Evolutionary conservation across 2,329 filamentous ascomycete genomes (phyloP).

Genomic region (Cryphonectria nitschkei): DNA sequence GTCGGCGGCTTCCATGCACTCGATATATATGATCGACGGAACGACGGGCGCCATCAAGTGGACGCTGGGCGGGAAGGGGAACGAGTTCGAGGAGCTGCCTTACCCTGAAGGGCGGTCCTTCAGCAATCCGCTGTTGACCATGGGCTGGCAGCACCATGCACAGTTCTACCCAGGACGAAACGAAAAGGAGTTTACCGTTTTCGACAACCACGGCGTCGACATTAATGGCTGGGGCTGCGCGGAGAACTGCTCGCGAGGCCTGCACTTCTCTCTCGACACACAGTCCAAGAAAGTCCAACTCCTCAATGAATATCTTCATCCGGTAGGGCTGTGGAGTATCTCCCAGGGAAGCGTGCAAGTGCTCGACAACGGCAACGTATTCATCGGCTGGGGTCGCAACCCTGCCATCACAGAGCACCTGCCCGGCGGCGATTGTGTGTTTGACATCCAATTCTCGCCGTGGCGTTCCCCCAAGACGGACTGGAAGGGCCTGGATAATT

Average conservation of each 20-base stretch:
- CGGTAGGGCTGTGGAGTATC: conserved; percentile 38
- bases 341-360: conserved; percentile 34
- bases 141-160: conserved; percentile 53
- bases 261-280: conserved; percentile 45
- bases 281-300: conserved; percentile 47
- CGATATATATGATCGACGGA: conserved; percentile 51
- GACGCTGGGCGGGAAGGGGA: conserved; percentile 54
- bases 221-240: conserved; percentile 20
- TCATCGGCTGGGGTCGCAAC: conserved; percentile 40
- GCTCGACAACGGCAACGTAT: conserved; percentile 14
- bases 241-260: conserved; percentile 34
- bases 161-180: conserved; percentile 41
- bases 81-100: conserved; percentile 44
- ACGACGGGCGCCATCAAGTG: conserved; percentile 53
- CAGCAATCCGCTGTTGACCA: conserved; percentile 15
- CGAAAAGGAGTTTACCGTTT: conserved; percentile 49
- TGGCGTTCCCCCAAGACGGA: conserved; percentile 30
- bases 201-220: conserved; percentile 47
- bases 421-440: conserved; percentile 42
- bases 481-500: conserved; percentile 30
- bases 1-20: conserved; percentile 52
- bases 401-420: conserved; percentile 51
- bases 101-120: conserved; percentile 42
- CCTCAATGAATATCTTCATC: conserved; percentile 43
- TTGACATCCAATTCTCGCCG: conserved; percentile 46